Evolutionary conservation across 148 eudicot species (phyloP), one percentile per base, ranked within the genome.

Genomic region (Cornus florida): DNA sequence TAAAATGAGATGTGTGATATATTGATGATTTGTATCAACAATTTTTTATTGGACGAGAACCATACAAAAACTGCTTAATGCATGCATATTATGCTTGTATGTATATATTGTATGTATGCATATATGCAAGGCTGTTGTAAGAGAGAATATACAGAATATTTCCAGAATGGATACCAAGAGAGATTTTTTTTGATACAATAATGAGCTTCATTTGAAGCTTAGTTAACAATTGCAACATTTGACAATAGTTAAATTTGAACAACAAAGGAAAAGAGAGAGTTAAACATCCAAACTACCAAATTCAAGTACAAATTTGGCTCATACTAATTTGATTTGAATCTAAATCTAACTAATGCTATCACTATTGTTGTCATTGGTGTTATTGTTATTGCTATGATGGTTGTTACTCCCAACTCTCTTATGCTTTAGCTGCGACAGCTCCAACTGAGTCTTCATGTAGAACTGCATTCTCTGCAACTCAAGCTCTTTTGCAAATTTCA

Each of bases 381-480:
- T 57, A 17, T 57, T 57, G 66, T 20, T 62, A 19, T 62, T 62
- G 66, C 7, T 62, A 6, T 62, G 66, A n/a, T 62, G 66, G 20
- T 78, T 80, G 31, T 50, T 41, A 16, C 75, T 85, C 32, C 79
- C 84, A 32, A 22, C 75, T 23, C 72, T 79, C 79, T 82, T 74
- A 0, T 67, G 75, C 78, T 85, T 88, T 70, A 91, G 79, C 84
- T 92, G 94, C 1, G 95, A 94, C 62, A 94, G 69, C 89, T 92
- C 94, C 70, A 92, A 78, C 53, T 92, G 97, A 0, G 92, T 94
- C 77, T 91, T 92, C 90, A 91, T 91, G 78, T 91, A 86, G 66
- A 89, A 91, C 89, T 92, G 93, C 92, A 94, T 92, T 83, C 97
- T 90, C 82, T 94, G 95, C 83, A 92, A 77, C 85, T 94, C 98